These are phyloP conservation scores for Leptographium procerum DNA, from an alignment of 2,329 filamentous ascomycete species.

Conservation along the genomic window DNA sequence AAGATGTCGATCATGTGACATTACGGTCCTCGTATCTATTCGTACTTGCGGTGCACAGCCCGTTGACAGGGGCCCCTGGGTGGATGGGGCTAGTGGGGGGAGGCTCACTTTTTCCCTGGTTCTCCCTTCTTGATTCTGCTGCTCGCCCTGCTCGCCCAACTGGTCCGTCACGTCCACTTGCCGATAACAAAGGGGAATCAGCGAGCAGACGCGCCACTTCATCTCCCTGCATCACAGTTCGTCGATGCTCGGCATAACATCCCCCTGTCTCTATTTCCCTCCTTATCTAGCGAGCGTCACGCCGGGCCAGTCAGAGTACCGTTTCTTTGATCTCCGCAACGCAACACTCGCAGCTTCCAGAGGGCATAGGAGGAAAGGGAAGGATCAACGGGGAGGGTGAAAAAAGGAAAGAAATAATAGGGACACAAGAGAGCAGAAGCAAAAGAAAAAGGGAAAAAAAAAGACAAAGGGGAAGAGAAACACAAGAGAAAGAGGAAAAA, in stretches of 20 bases:
- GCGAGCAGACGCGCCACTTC: background rate
- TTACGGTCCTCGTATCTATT: background rate
- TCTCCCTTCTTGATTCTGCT: background rate
- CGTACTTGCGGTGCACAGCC: background rate
- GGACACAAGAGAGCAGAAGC: background rate
- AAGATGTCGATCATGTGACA: background rate
- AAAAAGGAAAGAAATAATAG: background rate
- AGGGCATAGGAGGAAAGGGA: background rate
- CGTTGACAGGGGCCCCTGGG: background rate
- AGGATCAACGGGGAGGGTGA: background rate
- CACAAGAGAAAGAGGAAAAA: background rate
- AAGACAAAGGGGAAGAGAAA: background rate
- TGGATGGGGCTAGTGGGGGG: background rate
- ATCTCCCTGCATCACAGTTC: background rate
- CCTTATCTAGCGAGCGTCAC: background rate
- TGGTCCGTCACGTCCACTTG: background rate
- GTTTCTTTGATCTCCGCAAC: background rate
- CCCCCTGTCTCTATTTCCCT: background rate
- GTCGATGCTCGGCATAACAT: background rate
- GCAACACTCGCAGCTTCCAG: background rate
- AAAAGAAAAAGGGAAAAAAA: background rate
- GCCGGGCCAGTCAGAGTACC: background rate
- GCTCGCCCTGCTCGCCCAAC: background rate
- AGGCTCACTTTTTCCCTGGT: background rate
- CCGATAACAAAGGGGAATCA: background rate